Percentiles rank a stretch among this genome's conserved stretches.
These are phyloP conservation scores for Parathielavia appendiculata DNA, from an alignment of 495 filamentous ascomycete genomes.

Conservation along the genomic window DNA sequence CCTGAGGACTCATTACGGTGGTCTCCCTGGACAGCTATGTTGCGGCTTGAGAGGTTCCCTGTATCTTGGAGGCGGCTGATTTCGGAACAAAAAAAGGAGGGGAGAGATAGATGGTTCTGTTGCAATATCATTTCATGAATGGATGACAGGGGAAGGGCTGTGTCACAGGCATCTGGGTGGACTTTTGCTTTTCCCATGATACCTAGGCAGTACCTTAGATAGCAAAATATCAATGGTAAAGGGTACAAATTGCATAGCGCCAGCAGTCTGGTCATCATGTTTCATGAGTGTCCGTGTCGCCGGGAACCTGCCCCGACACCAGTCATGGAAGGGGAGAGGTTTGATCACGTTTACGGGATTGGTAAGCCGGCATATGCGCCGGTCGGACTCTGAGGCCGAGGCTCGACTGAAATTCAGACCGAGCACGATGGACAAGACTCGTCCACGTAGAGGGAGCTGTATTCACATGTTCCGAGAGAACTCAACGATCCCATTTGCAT, in stretches of 20 bases:
- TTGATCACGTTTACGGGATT: slow-evolving; percentile 21
- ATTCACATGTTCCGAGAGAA: slow-evolving; percentile 24
- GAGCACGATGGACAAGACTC: slow-evolving; percentile 36
- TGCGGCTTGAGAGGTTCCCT: no score
- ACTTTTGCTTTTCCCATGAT: neutral
- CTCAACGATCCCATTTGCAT: slow-evolving; percentile 26
- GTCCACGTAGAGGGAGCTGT: slow-evolving; percentile 26
- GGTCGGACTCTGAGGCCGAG: slow-evolving; percentile 61
- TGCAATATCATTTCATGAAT: neutral
- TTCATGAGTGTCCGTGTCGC: neutral
- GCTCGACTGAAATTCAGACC: slow-evolving; percentile 47
- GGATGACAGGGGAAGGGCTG: neutral
- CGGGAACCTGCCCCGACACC: neutral
- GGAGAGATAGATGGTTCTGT: no score
- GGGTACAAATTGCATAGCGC: neutral
- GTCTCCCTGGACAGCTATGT: no score
- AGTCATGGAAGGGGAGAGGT: neutral
- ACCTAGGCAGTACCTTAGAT: slow-evolving; percentile 1
- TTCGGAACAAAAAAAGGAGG: no score
- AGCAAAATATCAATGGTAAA: neutral
- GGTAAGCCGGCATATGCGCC: slow-evolving; percentile 54
- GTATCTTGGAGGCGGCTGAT: no score
- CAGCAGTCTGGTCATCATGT: no score
- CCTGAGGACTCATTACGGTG: no score
- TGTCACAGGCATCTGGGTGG: neutral